A percentile compares a stretch with the other conserved stretches of the same genome.
phyloP scores from a whole-genome alignment of 2,329 filamentous ascomycete species.

The Cercospora sojina region DNA sequence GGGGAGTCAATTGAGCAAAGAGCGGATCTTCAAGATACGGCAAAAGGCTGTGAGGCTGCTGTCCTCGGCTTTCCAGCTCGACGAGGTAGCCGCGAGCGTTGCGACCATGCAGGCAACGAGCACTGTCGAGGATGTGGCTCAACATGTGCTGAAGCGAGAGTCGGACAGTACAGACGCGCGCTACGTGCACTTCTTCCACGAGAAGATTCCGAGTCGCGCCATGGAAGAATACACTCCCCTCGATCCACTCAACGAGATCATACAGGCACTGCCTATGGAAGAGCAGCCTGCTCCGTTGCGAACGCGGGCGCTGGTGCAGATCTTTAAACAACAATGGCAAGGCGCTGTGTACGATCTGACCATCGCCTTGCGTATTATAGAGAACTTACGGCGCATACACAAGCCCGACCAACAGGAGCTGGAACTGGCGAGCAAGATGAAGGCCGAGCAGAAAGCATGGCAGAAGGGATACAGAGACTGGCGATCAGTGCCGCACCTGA shows the following conservation, averaged over 20 bases:
- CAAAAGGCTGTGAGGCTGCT: constrained; percentile 78
- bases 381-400: constrained; percentile 45
- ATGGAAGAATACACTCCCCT: constrained; percentile 71
- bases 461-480: constrained; percentile 46
- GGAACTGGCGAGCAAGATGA: constrained; percentile 52
- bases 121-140: constrained; percentile 72
- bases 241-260: constrained; percentile 65
- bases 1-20: constrained; percentile 65
- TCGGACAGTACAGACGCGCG: constrained; percentile 69
- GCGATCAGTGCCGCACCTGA: constrained; percentile 53
- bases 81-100: constrained; percentile 80
- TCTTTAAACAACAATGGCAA: constrained; percentile 72
- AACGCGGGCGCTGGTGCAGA: constrained; percentile 70
- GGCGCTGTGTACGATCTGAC: constrained; percentile 71
- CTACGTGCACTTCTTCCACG: constrained; percentile 91
- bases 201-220: constrained; percentile 77
- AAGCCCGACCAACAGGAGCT: constrained; percentile 51
- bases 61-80: constrained; percentile 72
- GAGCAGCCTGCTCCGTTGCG: constrained; percentile 66
- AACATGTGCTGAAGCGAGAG: constrained; percentile 68
- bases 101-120: constrained; percentile 80
- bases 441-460: constrained; percentile 39
- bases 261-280: constrained; percentile 62
- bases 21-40: constrained; percentile 75
- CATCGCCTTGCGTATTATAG: constrained; percentile 59